Base-by-base conservation (phyloP, 768 basidiomycete species). In the Lentinula raphanica region DNA sequence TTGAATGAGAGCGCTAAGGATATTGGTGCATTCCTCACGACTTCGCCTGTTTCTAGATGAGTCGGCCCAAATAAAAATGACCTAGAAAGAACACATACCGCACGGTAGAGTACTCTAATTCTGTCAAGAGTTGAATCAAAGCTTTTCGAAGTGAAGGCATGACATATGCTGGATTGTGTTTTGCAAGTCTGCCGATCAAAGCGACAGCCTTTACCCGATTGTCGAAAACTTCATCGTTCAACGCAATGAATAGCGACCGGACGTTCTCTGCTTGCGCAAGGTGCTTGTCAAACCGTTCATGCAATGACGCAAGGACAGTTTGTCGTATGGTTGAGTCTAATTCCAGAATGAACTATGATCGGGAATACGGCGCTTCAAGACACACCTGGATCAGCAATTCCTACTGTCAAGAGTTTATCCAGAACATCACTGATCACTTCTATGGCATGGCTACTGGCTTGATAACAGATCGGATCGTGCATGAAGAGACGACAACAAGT, bases 401-500 rank as follows among this genome's bases (percentile, higher is more conserved):
- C 96, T 31, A 98, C 92, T 1, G 92, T 95, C 56, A 98, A 72
- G 12, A 99, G 79, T 71, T 98, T 98, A 70, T 97, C 94, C 40
- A 98, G 79, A n/a, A 98, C 95, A 62, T 98, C 96, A 69, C 92
- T 93, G 67, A 99, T 95, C 59, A 98, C 87, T 66, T 98, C 93
- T 56, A 97, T 96, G 7, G 95, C 90, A 71, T 98, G 92, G 64
- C 87, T 94, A 75, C 93, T 96, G 9, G 94, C 88, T 72, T 98
- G 95, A 64, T 91, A 92, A 69, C 92, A 94, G 51, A 98, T 97
- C 0, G 95, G 94, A 72, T 99, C 97, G 58, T 87, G 86, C 59
- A 94, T 86, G 67, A 98, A 96, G 13, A 98, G 80, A 46, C 83
- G 83, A 65, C 94, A 97, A 68, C 94, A 98, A 1, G 95, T 94